These are phyloP conservation scores for Rhodotorula toruloides DNA, from an alignment of 768 basidiomycete species.

Conservation along the genomic window DNA sequence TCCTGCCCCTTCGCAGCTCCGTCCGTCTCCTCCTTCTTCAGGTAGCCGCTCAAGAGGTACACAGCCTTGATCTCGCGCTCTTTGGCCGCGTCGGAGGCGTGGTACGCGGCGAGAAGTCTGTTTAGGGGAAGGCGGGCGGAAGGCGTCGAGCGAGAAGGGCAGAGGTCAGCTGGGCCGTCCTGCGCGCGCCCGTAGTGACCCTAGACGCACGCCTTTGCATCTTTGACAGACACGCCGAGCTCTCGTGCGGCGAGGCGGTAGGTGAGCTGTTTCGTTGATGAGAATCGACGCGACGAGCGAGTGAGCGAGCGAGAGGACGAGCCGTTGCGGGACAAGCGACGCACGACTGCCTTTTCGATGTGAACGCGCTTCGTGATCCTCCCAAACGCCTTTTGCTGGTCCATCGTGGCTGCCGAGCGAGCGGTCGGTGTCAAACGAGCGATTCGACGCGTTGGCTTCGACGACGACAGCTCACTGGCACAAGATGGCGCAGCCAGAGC, in stretches of 20 bases:
- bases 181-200: no score
- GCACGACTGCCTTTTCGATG: conserved; percentile 21
- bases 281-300: not conserved
- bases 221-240: conserved; percentile 14
- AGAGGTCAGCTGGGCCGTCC: not conserved
- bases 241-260: conserved; percentile 28
- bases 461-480: not conserved
- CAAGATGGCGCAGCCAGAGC: not conserved
- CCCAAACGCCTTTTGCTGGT: conserved; percentile 9
- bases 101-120: conserved; percentile 16
- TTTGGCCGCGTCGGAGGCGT: conserved; percentile 10
- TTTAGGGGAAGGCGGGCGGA: not conserved
- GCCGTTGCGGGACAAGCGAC: conserved; percentile 1
- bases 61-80: conserved; percentile 22
- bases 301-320: not conserved
- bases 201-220: conserved; percentile 14
- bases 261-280: conserved; percentile 14
- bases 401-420: conserved; percentile 2
- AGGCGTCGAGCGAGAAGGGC: not conserved
- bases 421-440: not conserved
- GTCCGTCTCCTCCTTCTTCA: not conserved
- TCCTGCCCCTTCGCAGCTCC: not conserved
- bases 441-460: no score
- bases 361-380: conserved; percentile 27
- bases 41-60: conserved; percentile 18